These are phyloP conservation scores for Aspergillus fijiensis DNA, from an alignment of 2,329 filamentous ascomycete genomes.

Conservation along the genomic window DNA sequence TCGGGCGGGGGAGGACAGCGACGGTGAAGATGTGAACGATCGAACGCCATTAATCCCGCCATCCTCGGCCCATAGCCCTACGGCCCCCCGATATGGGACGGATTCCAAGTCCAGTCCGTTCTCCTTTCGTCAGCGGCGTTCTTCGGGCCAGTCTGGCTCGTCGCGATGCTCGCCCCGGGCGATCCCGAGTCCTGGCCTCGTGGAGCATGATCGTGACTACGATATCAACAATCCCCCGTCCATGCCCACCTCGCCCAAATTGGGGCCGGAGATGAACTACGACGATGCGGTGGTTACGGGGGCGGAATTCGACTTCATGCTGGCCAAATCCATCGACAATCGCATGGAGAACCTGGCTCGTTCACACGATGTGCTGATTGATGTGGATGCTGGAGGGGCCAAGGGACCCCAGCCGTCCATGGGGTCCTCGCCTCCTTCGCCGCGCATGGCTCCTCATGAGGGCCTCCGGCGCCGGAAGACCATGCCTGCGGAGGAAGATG, in stretches of 20 bases:
- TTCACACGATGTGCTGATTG: slow-evolving; percentile 44
- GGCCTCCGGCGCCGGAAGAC: slow-evolving; percentile 54
- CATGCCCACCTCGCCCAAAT: slow-evolving; percentile 57
- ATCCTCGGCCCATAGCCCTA: slow-evolving; percentile 32
- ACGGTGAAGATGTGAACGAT: slow-evolving; percentile 46
- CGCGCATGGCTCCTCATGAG: slow-evolving; percentile 37
- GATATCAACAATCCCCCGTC: slow-evolving; percentile 67
- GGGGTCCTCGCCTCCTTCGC: slow-evolving; percentile 43
- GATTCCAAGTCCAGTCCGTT: slow-evolving; percentile 30
- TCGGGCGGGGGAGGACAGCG: slow-evolving; percentile 28
- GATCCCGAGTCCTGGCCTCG: slow-evolving; percentile 24
- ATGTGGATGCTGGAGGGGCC: slow-evolving; percentile 40
- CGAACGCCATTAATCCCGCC: slow-evolving; percentile 55
- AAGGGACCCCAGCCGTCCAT: slow-evolving; percentile 22
- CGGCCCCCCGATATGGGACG: slow-evolving; percentile 36
- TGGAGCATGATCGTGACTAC: slow-evolving; percentile 45
- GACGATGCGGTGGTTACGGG: slow-evolving; percentile 55
- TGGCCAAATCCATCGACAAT: slow-evolving; percentile 37
- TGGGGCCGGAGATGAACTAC: slow-evolving; percentile 53
- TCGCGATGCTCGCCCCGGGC: slow-evolving; percentile 31
- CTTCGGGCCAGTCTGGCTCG: slow-evolving; percentile 29
- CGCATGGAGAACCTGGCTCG: slow-evolving; percentile 31
- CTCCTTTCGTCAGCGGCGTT: slow-evolving; percentile 25
- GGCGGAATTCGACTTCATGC: slow-evolving; percentile 42
- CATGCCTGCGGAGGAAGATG: slow-evolving; percentile 74